Evolutionary conservation across 108 stramenopile genomes (phyloP), one percentile per base, ranked within the genome.

Genomic region (Skeletonema marinoi): DNA sequence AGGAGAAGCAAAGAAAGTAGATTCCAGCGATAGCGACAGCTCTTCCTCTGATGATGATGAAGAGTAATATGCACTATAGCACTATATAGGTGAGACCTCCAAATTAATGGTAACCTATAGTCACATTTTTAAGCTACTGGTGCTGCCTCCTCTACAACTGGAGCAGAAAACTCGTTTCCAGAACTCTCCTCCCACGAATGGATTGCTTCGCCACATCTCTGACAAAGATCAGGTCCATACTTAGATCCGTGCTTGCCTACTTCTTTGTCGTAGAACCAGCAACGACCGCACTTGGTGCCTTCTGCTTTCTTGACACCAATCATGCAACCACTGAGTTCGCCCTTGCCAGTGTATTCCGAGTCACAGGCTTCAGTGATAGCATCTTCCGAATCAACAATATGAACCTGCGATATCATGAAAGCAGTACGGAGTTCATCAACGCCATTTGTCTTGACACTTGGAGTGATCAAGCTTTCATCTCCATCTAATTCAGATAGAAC

Each of bases 401-500:
- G 78, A 25, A 97, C 89, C 76, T 94, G 92, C 10, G 94, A 95
- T 32, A 96, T 80, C 92, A 97, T 92, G 54, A 97, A 83, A 9
- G 86, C 86, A 29, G 93, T 95, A 68, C 94, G 83, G 13, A 97
- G 83, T 51, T 95, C 94, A 73, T 97, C 96, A 12, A 97, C 96
- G 12, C 94, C 94, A 67, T 96, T 92, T 50, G 96, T 92, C 77
- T 90, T 90, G 1, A 90, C 84, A 44, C 92, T 89, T 44, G 93
- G 93, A 41, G 77, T 65, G 66, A 93, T 82, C n/a, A 91, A 77
- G 60, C 76, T 82, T 65, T 80, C 87, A 70, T 96, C 95, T 1
- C 95, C 91, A 33, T 86, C 92, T 63, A 96, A 70, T 48, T 71
- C 61, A 56, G 86, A 73, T 63, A 94, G 74, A 8, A 86, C 77